Evolutionary conservation across 1,284 basidiomycete species (phyloP), one percentile per base, ranked within the genome.

Genomic region (Boletus holoroseus): DNA sequence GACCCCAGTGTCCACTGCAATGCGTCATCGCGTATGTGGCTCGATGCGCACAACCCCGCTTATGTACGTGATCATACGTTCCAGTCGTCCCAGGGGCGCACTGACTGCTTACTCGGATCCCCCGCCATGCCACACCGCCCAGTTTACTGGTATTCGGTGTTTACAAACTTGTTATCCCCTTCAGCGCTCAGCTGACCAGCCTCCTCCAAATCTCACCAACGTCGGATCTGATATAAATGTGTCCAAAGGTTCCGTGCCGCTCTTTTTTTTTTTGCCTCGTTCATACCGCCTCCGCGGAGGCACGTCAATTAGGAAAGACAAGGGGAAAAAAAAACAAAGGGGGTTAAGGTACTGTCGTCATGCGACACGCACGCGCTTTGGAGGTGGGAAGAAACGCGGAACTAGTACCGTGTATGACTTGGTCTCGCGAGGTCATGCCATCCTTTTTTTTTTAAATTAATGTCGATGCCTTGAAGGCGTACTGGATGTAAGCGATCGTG

Each of bases 271-370:
- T 45, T 26, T 7, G 7, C 9, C 34, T 44, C 18, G 26, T 40
- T 30, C 27, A 35, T 49, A 16, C 30, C 36, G 32, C 38, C 28
- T 50, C 54, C 51, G 47, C 54, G 59, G 59, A 43, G 44, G 44
- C 38, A 44, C 44, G 42, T 34, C 24, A 18, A 50, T 53, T 40
- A 42, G 40, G 40, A 44, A 45, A 3, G 36, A 16, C 20, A 6
- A 15, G 11, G 1, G 7, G 31, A 6, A 2, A n/a, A 32, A 36
- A 42, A 38, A n/a, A 16, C 13, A 13, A 2, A 11, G 18, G 36
- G 27, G 5, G 30, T 28, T 54, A 51, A 57, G 51, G 46, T 31
- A 58, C 62, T 24, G 50, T 60, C 26, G 58, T 52, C 45, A 63
- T 51, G 59, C 39, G 34, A 46, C 47, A 26, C 30, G 27, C 24